These are phyloP conservation scores for Alloascoidea hylecoeti DNA, from an alignment of 805 yeast genomes.

Conservation along the genomic window DNA sequence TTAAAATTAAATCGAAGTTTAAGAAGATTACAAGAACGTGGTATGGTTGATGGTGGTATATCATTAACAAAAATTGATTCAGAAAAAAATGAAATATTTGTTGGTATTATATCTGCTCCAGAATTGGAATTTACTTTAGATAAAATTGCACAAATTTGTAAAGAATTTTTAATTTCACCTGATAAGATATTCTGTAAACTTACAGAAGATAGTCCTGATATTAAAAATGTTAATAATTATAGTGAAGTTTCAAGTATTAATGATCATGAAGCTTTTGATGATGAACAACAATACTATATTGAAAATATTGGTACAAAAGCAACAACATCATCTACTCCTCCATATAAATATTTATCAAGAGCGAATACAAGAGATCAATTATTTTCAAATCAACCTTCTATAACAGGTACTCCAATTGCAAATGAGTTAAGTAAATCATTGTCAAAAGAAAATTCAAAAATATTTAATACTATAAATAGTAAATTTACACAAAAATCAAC, in stretches of 20 bases:
- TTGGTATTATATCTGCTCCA: slow-evolving; percentile 34
- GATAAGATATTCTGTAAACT: slow-evolving; percentile 1
- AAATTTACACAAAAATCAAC: neutral
- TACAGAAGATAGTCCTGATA: neutral
- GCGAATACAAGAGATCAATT: too few relatives aligned
- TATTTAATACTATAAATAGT: too few relatives aligned
- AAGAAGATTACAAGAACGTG: slow-evolving; percentile 21
- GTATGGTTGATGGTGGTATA: slow-evolving; percentile 36
- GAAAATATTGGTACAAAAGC: slow-evolving; percentile 1
- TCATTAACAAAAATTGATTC: slow-evolving; percentile 24
- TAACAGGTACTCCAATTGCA: too few relatives aligned
- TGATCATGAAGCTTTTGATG: too few relatives aligned
- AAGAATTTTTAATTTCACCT: neutral
- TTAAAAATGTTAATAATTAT: neutral
- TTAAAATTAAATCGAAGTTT: slow-evolving; percentile 21
- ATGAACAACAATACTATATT: too few relatives aligned
- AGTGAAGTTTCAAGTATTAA: neutral
- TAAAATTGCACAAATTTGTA: slow-evolving; percentile 16
- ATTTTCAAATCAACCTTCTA: too few relatives aligned
- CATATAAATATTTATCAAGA: too few relatives aligned
- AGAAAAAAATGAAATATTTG: slow-evolving; percentile 13
- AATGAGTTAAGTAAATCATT: too few relatives aligned
- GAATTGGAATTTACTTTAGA: slow-evolving; percentile 39
- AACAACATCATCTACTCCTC: neutral
- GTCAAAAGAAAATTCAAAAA: too few relatives aligned